Evolutionary conservation across 2,329 filamentous ascomycete genomes (phyloP).

Genomic region (Pleoardoris graminearum): DNA sequence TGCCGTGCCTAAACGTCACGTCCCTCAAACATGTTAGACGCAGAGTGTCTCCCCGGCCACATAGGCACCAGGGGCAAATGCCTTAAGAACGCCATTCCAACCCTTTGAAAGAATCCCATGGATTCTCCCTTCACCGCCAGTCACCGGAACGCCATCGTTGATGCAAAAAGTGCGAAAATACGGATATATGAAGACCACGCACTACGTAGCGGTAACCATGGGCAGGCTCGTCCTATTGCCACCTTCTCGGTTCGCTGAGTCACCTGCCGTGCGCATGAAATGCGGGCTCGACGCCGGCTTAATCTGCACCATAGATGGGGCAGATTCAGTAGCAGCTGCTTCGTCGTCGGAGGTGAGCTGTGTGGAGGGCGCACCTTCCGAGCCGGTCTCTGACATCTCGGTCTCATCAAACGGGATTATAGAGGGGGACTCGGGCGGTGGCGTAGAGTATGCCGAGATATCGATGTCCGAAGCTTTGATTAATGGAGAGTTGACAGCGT

Average conservation of each 20-base stretch:
- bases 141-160: background rate
- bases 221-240: constrained; percentile 27
- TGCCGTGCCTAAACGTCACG: too few relatives aligned
- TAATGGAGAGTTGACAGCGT: background rate
- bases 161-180: background rate
- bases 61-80: constrained; percentile 11
- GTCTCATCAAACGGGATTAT: constrained; percentile 12
- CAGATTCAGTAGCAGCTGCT: constrained; percentile 12
- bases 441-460: constrained; percentile 12
- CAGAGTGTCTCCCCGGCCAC: too few relatives aligned
- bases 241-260: constrained; percentile 15
- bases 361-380: constrained; percentile 28
- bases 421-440: constrained; percentile 10
- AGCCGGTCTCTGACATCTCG: constrained; percentile 27
- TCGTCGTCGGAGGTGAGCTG: constrained; percentile 29
- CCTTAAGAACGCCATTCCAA: background rate
- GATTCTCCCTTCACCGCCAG: background rate
- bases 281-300: constrained; percentile 20
- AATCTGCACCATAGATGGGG: constrained; percentile 10
- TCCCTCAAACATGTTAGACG: too few relatives aligned
- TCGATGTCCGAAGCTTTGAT: background rate
- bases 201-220: constrained; percentile 35
- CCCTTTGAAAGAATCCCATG: too few relatives aligned
- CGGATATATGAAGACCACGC: background rate
- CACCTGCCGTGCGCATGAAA: constrained; percentile 35